Base-by-base conservation (phyloP, 495 filamentous ascomycete genomes). In the Sordaria brevicollis region DNA sequence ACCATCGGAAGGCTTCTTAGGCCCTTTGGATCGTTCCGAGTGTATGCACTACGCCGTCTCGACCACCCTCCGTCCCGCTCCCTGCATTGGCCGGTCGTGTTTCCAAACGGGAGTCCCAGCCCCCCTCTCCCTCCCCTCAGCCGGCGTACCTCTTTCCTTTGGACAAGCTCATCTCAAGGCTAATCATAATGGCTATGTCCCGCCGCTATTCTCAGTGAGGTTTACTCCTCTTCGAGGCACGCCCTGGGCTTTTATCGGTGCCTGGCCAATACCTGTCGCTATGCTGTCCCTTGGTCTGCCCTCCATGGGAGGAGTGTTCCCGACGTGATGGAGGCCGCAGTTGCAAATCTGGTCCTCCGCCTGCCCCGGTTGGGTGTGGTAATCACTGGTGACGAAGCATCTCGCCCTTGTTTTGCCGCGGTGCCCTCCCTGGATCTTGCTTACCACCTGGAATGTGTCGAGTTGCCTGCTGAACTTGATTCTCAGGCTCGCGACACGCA, bases 221-320 rank as follows among this genome's bases (percentile, higher is more conserved):
- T 69, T 17, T 77, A 67, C 69, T 79, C 77, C 11, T 69, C 75
- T 3, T 72, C 79, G 37, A 71, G 79, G 68, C 73, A 75, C 33
- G 71, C 72, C 4, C 41, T 81, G 19, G 75, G 73, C 34, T 72
- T 81, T 17, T 80, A 81, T 70, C 68, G 71, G 33, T 76, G 75
- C 68, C 77, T 79, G 0, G 74, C 79, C 67, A 74, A 80, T 17
- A 78, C 76, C 3, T 78, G 75, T 66, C 76, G 77, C 11, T 81
- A 77, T 62, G 17, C 68, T 19, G 68, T 78, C 8, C 73, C 77
- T 0, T 11, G 34, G 29, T 13, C 68, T 19, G 31, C n/a, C 13
- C 39, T 67, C 9, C 36, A 67, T 11, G 65, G 67, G 8, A 29
- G 33, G 13, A 29, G 65, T 15, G 31, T 74, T 4, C 67, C 65